Conservation (phyloP, 192 early-diverging fungal species). For the Linnemannia exigua region DNA sequence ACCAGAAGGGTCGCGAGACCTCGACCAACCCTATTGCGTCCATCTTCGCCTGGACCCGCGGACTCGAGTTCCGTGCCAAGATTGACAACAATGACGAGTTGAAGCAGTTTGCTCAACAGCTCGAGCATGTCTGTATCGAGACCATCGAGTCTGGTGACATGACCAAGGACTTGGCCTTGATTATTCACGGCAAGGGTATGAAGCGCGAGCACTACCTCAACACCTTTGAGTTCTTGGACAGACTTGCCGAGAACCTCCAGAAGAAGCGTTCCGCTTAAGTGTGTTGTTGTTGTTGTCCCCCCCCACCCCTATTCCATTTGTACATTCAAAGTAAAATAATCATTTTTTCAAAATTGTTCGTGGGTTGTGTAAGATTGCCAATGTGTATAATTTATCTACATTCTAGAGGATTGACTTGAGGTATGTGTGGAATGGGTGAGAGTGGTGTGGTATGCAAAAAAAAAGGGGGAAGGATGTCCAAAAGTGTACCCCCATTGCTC, state of each 20-base stretch:
- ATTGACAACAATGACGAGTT: conserved; percentile 89
- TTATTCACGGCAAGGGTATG: conserved; percentile 90
- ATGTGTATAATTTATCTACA: not conserved
- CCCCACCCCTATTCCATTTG: not conserved
- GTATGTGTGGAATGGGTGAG: not conserved
- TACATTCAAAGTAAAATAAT: conserved; percentile 1
- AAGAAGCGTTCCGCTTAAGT: conserved; percentile 54
- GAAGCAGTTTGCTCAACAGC: conserved; percentile 78
- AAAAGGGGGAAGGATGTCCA: not conserved
- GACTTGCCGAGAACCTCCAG: conserved; percentile 80
- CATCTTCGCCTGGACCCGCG: conserved; percentile 97
- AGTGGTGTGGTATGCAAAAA: not conserved
- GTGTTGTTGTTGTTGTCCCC: not conserved
- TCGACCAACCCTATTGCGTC: conserved; percentile 98
- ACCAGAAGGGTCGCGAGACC: conserved; percentile 97
- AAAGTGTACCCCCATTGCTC: not conserved
- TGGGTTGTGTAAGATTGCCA: not conserved
- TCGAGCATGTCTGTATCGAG: conserved; percentile 92
- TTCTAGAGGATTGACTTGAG: not conserved
- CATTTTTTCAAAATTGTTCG: not conserved
- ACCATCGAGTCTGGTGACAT: conserved; percentile 89
- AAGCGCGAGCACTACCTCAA: conserved; percentile 91
- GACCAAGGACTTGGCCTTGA: conserved; percentile 99
- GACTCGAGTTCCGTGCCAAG: conserved; percentile 95
- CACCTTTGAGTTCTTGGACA: conserved; percentile 91